Evolutionary conservation across 2,329 filamentous ascomycete genomes (phyloP).

Genomic region (Microsporum ferrugineum): DNA sequence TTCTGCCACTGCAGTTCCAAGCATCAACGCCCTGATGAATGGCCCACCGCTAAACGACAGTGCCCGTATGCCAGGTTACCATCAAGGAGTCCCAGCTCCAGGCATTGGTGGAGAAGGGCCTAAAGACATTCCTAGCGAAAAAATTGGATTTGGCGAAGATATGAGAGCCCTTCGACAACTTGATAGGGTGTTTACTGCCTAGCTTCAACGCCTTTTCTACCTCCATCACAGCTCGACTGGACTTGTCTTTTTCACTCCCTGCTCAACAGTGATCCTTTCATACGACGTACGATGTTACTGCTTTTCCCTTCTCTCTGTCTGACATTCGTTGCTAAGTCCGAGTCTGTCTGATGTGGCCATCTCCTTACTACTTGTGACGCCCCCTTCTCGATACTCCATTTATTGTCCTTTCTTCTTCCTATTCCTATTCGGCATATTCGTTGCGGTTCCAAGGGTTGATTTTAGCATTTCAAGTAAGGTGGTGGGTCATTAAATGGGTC

Average conservation of each 20-base stretch:
- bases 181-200: conserved; percentile 42
- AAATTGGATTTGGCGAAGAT: conserved; percentile 51
- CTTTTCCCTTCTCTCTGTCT: not conserved
- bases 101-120: conserved; percentile 25
- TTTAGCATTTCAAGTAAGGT: conserved; percentile 1
- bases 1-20: conserved; percentile 40
- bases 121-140: conserved; percentile 46
- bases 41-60: conserved; percentile 18
- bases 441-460: conserved; percentile 1
- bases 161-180: conserved; percentile 54
- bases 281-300: not conserved
- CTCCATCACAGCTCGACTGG: not conserved
- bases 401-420: not conserved
- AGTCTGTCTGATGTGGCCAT: not conserved
- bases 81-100: not conserved
- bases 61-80: conserved; percentile 9
- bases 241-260: no score
- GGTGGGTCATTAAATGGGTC: conserved; percentile 3
- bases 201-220: not conserved
- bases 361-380: not conserved
- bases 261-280: not conserved
- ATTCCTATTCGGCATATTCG: not conserved
- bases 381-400: not conserved
- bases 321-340: not conserved
- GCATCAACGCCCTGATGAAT: conserved; percentile 40